These are phyloP conservation scores for Hydnomerulius pinastri DNA, from an alignment of 768 basidiomycete genomes.

Conservation along the genomic window DNA sequence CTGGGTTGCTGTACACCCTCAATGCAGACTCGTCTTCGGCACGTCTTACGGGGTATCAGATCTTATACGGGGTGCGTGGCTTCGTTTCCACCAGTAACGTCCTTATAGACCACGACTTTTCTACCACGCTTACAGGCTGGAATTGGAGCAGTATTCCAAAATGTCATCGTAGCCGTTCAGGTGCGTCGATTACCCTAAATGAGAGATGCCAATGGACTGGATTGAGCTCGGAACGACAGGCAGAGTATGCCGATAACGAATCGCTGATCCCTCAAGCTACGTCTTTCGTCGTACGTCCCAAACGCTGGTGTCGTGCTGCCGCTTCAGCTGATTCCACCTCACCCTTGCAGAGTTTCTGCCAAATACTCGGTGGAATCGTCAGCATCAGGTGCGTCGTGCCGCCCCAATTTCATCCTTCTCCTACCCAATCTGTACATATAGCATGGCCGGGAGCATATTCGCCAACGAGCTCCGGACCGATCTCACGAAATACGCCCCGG, in stretches of 20 bases:
- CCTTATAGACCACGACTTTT: no score
- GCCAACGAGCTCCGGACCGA: background rate
- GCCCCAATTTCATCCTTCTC: background rate
- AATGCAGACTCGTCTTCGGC: slow-evolving; percentile 20
- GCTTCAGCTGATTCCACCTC: no score
- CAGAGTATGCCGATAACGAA: slow-evolving; percentile 22
- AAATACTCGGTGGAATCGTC: background rate
- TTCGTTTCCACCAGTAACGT: background rate
- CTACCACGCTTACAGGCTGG: slow-evolving; percentile 32
- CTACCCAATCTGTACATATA: background rate
- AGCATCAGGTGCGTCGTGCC: background rate
- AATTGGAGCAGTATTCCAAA: slow-evolving; percentile 32
- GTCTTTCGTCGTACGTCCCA: slow-evolving; percentile 15
- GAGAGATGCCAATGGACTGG: background rate
- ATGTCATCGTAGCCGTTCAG: slow-evolving; percentile 3
- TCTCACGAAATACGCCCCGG: background rate
- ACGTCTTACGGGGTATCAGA: slow-evolving; percentile 38
- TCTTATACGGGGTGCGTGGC: slow-evolving; percentile 15
- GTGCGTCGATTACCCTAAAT: background rate
- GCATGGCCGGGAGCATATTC: background rate
- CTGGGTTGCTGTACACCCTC: slow-evolving; percentile 39
- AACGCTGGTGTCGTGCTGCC: no score
- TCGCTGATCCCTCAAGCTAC: slow-evolving; percentile 24
- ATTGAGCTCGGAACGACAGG: slow-evolving; percentile 22
- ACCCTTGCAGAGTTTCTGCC: background rate